Evolutionary conservation across 1,284 basidiomycete genomes (phyloP).

Genomic region (Porodaedalea pini): DNA sequence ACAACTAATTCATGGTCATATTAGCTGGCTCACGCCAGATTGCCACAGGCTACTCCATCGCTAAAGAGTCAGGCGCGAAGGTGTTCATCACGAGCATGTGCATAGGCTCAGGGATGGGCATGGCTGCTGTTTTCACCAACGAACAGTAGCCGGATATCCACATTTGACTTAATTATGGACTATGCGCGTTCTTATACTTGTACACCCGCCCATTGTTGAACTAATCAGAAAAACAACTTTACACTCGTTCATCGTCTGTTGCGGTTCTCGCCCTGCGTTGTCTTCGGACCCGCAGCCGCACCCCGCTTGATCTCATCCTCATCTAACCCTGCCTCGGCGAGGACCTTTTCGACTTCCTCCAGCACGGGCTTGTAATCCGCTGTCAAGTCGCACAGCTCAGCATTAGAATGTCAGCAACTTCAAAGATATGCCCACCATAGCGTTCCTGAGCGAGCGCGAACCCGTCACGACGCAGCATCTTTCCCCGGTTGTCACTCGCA

Average conservation of each 20-base stretch:
- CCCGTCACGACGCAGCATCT: conserved; percentile 75
- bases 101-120: conserved; percentile 90
- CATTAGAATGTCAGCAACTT: background rate
- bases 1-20: conserved; percentile 2
- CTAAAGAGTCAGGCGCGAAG: conserved; percentile 72
- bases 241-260: conserved; percentile 11
- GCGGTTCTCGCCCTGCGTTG: conserved; percentile 10
- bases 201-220: background rate
- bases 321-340: conserved; percentile 83
- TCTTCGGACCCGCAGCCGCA: conserved; percentile 37
- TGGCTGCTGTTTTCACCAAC: conserved; percentile 78
- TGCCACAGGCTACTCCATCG: conserved; percentile 80
- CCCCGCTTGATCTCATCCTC: conserved; percentile 72
- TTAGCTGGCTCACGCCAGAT: conserved; percentile 86
- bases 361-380: conserved; percentile 76
- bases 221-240: background rate
- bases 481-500: conserved; percentile 68
- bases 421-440: conserved; percentile 46
- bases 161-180: background rate
- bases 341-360: conserved; percentile 79
- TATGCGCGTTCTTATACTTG: background rate
- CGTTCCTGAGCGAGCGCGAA: conserved; percentile 69
- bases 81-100: conserved; percentile 94
- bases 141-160: conserved; percentile 54
- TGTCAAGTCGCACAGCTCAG: conserved; percentile 26